phyloP scores from a whole-genome alignment of 352 stramenopile genomes.

The Phytophthora podocarpi region DNA sequence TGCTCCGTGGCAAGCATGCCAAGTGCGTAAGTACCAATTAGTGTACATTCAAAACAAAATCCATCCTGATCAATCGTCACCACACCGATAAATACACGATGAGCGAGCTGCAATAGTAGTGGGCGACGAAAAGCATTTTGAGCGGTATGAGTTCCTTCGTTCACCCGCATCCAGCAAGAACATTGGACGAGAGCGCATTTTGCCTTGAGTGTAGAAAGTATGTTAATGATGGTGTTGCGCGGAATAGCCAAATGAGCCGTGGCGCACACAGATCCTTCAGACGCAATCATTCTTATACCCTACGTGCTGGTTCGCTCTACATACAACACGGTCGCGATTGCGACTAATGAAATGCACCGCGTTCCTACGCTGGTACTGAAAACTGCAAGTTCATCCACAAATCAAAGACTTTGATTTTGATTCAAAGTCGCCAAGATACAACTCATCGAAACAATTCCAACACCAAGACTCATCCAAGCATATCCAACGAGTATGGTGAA shows the following conservation, averaged over 20 bases:
- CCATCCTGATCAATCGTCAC: not conserved
- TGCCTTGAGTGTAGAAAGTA: too few relatives aligned
- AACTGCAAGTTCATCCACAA: conserved; percentile 17
- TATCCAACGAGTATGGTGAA: too few relatives aligned
- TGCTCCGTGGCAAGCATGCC: not conserved
- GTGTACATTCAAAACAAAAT: not conserved
- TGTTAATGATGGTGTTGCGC: too few relatives aligned
- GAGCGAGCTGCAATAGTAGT: conserved; percentile 33
- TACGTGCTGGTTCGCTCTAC: too few relatives aligned
- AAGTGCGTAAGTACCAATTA: too few relatives aligned
- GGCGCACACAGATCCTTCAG: too few relatives aligned
- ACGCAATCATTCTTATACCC: too few relatives aligned
- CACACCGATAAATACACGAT: conserved; percentile 31
- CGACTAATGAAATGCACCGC: not conserved
- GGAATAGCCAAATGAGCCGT: conserved; percentile 3
- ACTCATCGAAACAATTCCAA: not conserved
- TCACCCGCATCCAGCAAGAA: conserved; percentile 35
- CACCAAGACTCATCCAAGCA: too few relatives aligned
- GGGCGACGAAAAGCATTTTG: conserved; percentile 26
- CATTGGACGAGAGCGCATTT: conserved; percentile 22
- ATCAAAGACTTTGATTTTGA: too few relatives aligned
- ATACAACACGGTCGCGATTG: conserved; percentile 6
- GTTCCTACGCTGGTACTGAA: conserved; percentile 2
- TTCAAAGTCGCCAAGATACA: too few relatives aligned
- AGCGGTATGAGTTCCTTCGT: conserved; percentile 25